A percentile compares a stretch with the other conserved stretches of the same genome.
Evolutionary conservation across 2,329 filamentous ascomycete genomes (phyloP).

Genomic region (Corynespora cassiicola): DNA sequence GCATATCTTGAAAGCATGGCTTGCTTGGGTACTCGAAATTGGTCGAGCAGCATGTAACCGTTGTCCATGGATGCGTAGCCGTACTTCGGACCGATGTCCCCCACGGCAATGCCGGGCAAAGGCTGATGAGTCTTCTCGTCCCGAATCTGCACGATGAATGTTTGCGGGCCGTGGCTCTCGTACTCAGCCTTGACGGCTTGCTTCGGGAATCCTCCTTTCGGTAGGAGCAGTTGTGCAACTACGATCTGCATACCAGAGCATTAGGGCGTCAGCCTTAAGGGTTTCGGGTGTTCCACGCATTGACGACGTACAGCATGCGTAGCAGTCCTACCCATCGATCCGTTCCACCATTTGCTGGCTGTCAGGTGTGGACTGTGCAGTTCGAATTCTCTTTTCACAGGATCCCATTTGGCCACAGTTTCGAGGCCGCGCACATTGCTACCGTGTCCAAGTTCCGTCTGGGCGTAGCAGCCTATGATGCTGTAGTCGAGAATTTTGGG

Average conservation of each 20-base stretch:
- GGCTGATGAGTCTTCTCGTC: slow-evolving; percentile 56
- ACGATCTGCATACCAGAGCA: slow-evolving; percentile 48
- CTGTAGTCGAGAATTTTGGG: slow-evolving; percentile 57
- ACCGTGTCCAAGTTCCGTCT: slow-evolving; percentile 60
- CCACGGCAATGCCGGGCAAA: slow-evolving; percentile 56
- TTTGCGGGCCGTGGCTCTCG: slow-evolving; percentile 57
- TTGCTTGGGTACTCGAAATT: slow-evolving; percentile 54
- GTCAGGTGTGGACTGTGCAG: slow-evolving; percentile 60
- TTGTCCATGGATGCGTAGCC: slow-evolving; percentile 62
- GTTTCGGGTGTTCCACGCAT: slow-evolving; percentile 11
- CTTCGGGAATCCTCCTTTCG: slow-evolving; percentile 30
- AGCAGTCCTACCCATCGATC: slow-evolving; percentile 59
- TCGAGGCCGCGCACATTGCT: slow-evolving; percentile 61
- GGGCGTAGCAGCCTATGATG: slow-evolving; percentile 60
- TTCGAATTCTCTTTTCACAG: slow-evolving; percentile 53
- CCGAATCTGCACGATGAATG: slow-evolving; percentile 60
- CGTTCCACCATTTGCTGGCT: slow-evolving; percentile 64
- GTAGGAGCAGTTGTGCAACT: slow-evolving; percentile 58
- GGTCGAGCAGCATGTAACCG: slow-evolving; percentile 61
- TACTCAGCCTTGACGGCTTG: slow-evolving; percentile 27
- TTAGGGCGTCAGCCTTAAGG: slow-evolving; percentile 10
- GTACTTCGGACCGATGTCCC: slow-evolving; percentile 64
- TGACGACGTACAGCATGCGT: slow-evolving; percentile 52
- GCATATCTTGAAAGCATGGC: slow-evolving; percentile 59
- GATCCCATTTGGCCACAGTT: slow-evolving; percentile 56